Evolutionary conservation across 1,139 yeast species (phyloP).

Genomic region (Saccharomyces hybrid): DNA sequence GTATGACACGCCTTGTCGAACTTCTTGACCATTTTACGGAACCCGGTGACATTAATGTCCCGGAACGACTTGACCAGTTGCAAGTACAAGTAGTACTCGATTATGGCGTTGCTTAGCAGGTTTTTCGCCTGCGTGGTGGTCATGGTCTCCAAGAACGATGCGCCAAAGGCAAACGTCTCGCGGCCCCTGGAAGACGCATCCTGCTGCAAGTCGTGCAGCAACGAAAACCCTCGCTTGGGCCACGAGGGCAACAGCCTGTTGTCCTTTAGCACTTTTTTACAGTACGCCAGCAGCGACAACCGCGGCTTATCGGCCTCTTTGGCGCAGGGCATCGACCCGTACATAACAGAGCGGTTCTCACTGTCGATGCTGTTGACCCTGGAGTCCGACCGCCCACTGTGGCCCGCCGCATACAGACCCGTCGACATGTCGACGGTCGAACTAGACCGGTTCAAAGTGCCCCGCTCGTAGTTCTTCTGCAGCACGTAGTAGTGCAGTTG

Average conservation of each 20-base stretch:
- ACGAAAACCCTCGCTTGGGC: constrained; percentile 15
- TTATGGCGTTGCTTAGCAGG: constrained; percentile 67
- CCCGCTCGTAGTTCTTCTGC: constrained; percentile 12
- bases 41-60: constrained; percentile 75
- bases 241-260: constrained; percentile 28
- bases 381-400: background rate
- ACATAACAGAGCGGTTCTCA: background rate
- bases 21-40: constrained; percentile 82
- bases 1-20: constrained; percentile 57
- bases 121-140: constrained; percentile 51
- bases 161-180: background rate
- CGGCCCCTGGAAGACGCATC: background rate
- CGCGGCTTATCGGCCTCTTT: background rate
- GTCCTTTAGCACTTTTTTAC: constrained; percentile 17
- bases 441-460: background rate
- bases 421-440: background rate
- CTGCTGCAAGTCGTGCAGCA: background rate
- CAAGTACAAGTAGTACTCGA: constrained; percentile 73
- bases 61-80: constrained; percentile 73
- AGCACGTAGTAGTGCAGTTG: constrained; percentile 21
- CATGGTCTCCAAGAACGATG: background rate
- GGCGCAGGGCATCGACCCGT: background rate
- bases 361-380: background rate
- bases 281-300: background rate
- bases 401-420: background rate